Evolutionary conservation across 345 rosid species (phyloP).

Genomic region (Linum tenue): DNA sequence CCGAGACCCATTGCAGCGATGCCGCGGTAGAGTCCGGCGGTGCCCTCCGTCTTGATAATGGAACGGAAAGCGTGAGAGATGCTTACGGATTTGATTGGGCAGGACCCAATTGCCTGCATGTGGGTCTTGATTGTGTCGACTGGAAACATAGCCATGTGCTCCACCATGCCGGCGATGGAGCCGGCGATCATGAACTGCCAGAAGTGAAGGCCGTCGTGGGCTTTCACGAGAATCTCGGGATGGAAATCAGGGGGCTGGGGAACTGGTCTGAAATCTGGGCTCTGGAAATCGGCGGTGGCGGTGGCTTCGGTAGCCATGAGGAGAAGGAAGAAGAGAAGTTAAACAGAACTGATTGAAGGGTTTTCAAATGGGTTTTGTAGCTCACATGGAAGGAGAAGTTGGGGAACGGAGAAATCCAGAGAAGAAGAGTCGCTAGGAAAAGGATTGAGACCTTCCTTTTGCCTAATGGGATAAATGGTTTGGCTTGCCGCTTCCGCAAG

Average conservation of each 20-base stretch:
- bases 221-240: slow-evolving; percentile 33
- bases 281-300: slow-evolving; percentile 43
- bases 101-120: slow-evolving; percentile 93
- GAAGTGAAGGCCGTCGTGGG: slow-evolving; percentile 59
- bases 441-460: slow-evolving; percentile 3
- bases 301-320: slow-evolving; percentile 58
- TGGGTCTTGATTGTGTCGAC: slow-evolving; percentile 92
- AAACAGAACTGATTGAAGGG: neutral
- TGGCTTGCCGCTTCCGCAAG: neutral
- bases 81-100: slow-evolving; percentile 75
- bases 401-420: neutral
- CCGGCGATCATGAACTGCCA: slow-evolving; percentile 98
- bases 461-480: neutral
- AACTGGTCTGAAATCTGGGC: slow-evolving; percentile 62
- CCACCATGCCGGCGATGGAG: slow-evolving; percentile 81
- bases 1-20: slow-evolving; percentile 97
- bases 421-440: neutral
- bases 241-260: slow-evolving; percentile 57
- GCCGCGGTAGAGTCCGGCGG: slow-evolving; percentile 69
- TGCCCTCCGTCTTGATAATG: slow-evolving; percentile 60
- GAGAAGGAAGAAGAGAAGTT: neutral
- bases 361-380: neutral
- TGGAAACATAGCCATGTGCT: slow-evolving; percentile 99
- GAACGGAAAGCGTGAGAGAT: slow-evolving; percentile 73
- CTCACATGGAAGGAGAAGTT: neutral